Conservation (phyloP, 108 stramenopile genomes). For the Conticribra weissflogii region DNA sequence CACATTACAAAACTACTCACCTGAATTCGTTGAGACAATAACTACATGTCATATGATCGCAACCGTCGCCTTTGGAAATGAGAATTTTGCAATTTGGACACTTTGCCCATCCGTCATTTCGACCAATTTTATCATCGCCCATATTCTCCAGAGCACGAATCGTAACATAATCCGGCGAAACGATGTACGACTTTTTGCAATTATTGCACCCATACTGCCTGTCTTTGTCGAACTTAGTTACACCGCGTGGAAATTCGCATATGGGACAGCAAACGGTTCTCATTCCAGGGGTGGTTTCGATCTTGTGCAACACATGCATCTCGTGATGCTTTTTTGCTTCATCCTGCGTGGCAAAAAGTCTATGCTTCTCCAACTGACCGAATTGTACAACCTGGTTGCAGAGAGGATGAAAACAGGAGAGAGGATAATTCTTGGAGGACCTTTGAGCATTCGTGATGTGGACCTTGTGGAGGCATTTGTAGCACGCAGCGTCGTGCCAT, state of each 20-base stretch:
- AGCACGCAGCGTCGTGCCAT: constrained; percentile 17
- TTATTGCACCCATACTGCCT: constrained; percentile 1
- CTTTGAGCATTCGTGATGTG: constrained; percentile 12
- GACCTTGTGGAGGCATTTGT: constrained; percentile 11
- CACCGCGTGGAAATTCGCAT: constrained; percentile 8
- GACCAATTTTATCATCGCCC: constrained; percentile 7
- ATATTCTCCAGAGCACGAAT: constrained; percentile 15
- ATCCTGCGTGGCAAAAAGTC: neutral
- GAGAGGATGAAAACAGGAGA: constrained; percentile 15
- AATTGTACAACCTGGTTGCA: neutral
- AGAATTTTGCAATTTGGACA: constrained; percentile 30
- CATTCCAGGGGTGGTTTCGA: neutral
- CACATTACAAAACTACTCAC: neutral
- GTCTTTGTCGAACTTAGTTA: constrained; percentile 3
- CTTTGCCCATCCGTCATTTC: constrained; percentile 22
- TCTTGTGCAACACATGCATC: neutral
- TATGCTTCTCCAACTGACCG: constrained; percentile 1
- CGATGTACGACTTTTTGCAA: constrained; percentile 6
- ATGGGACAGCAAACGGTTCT: constrained; percentile 14
- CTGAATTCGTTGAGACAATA: constrained; percentile 16
- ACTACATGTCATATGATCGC: constrained; percentile 37
- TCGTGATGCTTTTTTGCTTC: constrained; percentile 20
- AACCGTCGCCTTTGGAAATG: constrained; percentile 30
- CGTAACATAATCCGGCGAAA: constrained; percentile 3
- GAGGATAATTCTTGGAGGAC: constrained; percentile 17